A percentile compares a stretch with the other conserved stretches of the same genome.
Conservation (phyloP, 805 yeast genomes). For the Starmerella bombicola region DNA sequence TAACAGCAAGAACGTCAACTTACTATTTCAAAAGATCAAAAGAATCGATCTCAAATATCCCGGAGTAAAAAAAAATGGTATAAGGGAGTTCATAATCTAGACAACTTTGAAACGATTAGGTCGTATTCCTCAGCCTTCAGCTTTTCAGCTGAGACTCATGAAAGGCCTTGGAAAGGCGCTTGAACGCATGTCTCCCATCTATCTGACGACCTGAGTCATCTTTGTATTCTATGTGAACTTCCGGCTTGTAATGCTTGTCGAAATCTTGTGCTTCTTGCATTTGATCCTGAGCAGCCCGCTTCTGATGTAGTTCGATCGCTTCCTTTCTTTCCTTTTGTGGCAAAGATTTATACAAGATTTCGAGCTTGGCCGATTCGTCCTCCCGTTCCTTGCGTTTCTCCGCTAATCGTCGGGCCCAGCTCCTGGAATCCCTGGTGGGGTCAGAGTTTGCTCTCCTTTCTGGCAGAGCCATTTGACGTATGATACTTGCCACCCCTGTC, state of each 20-base stretch:
- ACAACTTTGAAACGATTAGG: no score
- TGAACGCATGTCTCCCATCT: constrained; percentile 59
- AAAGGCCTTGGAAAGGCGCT: constrained; percentile 61
- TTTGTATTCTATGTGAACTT: constrained; percentile 39
- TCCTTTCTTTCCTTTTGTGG: constrained; percentile 28
- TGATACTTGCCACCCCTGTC: constrained; percentile 32
- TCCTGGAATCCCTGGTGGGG: background rate
- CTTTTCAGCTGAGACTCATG: no score
- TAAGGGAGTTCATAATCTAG: no score
- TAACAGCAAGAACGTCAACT: no score
- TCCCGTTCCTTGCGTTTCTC: constrained; percentile 18
- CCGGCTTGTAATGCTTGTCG: constrained; percentile 34
- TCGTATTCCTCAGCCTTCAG: no score
- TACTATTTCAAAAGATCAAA: no score
- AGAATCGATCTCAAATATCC: no score
- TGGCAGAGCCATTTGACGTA: constrained; percentile 24
- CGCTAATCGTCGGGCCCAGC: constrained; percentile 13
- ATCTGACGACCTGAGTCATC: constrained; percentile 54
- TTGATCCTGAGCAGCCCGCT: constrained; percentile 22
- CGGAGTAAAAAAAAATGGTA: no score
- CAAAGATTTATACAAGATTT: constrained; percentile 21
- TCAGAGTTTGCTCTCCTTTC: background rate
- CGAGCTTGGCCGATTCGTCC: constrained; percentile 19
- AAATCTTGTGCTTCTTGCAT: constrained; percentile 25
- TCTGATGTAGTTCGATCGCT: constrained; percentile 23